A percentile compares a stretch with the other conserved stretches of the same genome.
These are phyloP conservation scores for Ehretia macrophylla DNA, from an alignment of 257 asterid genomes.

Conservation along the genomic window DNA sequence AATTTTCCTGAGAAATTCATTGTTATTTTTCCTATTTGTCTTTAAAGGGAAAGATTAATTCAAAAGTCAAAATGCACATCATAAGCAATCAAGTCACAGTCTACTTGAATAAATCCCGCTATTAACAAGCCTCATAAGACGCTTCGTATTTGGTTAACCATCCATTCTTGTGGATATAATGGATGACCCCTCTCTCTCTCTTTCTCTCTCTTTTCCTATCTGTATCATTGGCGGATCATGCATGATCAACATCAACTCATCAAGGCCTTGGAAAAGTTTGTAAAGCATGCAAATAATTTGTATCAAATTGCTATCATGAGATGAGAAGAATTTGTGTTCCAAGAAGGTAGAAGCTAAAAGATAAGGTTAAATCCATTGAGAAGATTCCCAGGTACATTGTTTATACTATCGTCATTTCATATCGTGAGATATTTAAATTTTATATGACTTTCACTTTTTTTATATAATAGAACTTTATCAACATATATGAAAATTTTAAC, in stretches of 20 bases:
- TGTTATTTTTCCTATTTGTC: no score
- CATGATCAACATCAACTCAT: constrained; percentile 43
- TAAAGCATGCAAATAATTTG: constrained; percentile 48
- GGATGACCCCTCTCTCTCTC: not conserved
- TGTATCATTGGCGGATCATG: constrained; percentile 46
- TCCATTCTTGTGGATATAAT: constrained; percentile 9
- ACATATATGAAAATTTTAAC: no score
- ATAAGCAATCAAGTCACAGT: no score
- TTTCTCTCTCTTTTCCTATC: not conserved
- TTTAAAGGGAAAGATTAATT: no score
- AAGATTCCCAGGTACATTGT: constrained; percentile 27
- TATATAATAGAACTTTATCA: no score
- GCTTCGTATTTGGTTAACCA: constrained; percentile 8
- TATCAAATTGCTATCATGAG: constrained; percentile 41
- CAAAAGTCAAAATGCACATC: no score
- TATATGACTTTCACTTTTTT: no score
- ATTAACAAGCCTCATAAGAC: no score
- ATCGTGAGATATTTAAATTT: no score
- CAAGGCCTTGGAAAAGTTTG: constrained; percentile 41
- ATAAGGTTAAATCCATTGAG: constrained; percentile 23
- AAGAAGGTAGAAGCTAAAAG: constrained; percentile 16
- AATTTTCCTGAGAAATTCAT: no score
- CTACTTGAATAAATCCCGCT: no score
- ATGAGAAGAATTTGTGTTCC: constrained; percentile 23
- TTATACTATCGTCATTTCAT: no score